Conservation (phyloP, 306 rosid genomes). For the Prunus padus region DNA sequence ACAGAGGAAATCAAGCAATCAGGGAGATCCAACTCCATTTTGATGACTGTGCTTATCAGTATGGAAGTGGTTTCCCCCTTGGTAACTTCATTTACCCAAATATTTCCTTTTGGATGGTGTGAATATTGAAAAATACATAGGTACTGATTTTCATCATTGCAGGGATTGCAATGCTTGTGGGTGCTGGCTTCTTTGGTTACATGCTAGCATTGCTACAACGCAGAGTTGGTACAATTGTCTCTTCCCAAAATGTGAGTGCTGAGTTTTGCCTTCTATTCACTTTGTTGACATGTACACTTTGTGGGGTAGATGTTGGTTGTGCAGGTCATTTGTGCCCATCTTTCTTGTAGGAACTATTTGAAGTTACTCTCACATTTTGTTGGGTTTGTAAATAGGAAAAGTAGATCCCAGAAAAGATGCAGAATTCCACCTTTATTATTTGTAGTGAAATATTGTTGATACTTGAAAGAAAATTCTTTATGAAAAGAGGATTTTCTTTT, state of each 20-base stretch:
- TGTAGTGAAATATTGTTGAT: slow-evolving; percentile 2
- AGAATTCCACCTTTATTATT: neutral
- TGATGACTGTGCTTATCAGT: slow-evolving; percentile 91
- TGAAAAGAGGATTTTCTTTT: neutral
- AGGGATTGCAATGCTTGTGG: slow-evolving; percentile 78
- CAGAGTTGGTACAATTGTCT: slow-evolving; percentile 62
- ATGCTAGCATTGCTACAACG: slow-evolving; percentile 85
- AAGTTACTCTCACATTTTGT: neutral
- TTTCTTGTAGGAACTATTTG: neutral
- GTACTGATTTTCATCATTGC: slow-evolving; percentile 27
- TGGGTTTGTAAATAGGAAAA: slow-evolving; percentile 7
- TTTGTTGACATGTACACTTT: slow-evolving; percentile 22
- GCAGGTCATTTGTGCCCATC: neutral
- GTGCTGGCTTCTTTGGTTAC: slow-evolving; percentile 91
- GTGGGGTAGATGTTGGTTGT: neutral
- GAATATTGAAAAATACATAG: slow-evolving; percentile 15
- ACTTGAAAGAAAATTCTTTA: slow-evolving; percentile 1
- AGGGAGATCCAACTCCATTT: slow-evolving; percentile 90
- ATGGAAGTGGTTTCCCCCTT: slow-evolving; percentile 82
- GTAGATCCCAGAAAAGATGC: slow-evolving; percentile 11
- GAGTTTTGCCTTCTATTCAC: slow-evolving; percentile 15
- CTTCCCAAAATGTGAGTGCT: slow-evolving; percentile 65
- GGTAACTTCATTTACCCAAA: slow-evolving; percentile 44
- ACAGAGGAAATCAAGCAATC: slow-evolving; percentile 80
- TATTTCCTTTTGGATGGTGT: slow-evolving; percentile 10